phyloP scores from a whole-genome alignment of 208 protist species.

The Leishmania amazonensis region DNA sequence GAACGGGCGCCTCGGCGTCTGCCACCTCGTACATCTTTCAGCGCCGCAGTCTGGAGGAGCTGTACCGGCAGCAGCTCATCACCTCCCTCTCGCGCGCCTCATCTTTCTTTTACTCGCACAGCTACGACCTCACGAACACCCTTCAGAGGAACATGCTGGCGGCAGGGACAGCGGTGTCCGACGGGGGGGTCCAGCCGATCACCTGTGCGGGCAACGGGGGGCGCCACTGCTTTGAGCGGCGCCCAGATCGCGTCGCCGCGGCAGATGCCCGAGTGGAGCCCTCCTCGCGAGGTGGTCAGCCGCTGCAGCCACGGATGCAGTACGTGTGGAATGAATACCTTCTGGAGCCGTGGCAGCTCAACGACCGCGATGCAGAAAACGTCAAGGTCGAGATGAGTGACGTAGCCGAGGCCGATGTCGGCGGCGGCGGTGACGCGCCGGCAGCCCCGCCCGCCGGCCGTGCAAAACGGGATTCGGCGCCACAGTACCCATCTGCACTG shows the following conservation, averaged over 20 bases:
- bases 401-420: neutral
- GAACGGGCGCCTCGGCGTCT: neutral
- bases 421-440: neutral
- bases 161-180: neutral
- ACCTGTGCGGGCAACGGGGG: neutral
- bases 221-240: neutral
- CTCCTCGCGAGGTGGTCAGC: neutral
- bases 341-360: slow-evolving; percentile 47
- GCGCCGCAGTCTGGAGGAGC: slow-evolving; percentile 39
- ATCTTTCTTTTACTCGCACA: slow-evolving; percentile 96
- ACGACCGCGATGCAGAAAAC: neutral
- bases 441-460: neutral
- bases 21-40: slow-evolving; percentile 29
- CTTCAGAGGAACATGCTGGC: slow-evolving; percentile 94
- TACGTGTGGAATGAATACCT: slow-evolving; percentile 92
- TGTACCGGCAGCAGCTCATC: slow-evolving; percentile 81
- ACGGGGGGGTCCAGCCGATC: neutral
- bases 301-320: slow-evolving; percentile 40
- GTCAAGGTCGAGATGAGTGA: neutral
- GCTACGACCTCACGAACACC: slow-evolving; percentile 95
- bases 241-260: neutral
- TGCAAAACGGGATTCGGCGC: neutral
- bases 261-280: neutral
- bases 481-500: slow-evolving; percentile 24
- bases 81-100: slow-evolving; percentile 51